phyloP scores from a whole-genome alignment of 2,329 filamentous ascomycete genomes.

The Trichoderma asperellum region DNA sequence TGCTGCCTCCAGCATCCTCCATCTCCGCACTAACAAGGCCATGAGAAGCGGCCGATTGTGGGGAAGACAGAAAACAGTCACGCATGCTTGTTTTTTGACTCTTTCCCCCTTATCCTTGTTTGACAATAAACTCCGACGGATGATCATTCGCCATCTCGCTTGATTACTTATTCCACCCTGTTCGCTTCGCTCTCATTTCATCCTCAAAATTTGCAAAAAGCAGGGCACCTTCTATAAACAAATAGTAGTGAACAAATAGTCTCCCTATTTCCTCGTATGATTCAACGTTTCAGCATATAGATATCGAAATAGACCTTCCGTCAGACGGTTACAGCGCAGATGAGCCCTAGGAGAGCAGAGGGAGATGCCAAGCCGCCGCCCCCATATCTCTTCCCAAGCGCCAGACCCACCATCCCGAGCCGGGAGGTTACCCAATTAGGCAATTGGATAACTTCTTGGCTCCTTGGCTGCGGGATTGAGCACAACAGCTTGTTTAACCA shows the following conservation, averaged over 20 bases:
- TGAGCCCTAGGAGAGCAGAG: constrained; percentile 11
- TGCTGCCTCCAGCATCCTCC: not conserved
- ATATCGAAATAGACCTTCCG: not conserved
- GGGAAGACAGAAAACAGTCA: constrained; percentile 23
- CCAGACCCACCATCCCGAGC: constrained; percentile 9
- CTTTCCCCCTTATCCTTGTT: not conserved
- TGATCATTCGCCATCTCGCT: not conserved
- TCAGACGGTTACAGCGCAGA: constrained; percentile 14
- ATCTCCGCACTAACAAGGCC: constrained; percentile 23
- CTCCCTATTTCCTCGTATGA: not conserved
- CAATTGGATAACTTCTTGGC: constrained; percentile 25
- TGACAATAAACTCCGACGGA: not conserved
- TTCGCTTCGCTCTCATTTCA: not conserved
- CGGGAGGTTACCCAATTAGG: constrained; percentile 19
- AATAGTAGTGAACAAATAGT: not conserved
- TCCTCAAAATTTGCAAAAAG: too few relatives aligned
- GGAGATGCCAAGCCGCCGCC: not conserved
- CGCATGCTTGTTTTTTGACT: constrained; percentile 15
- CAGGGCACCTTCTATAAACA: not conserved
- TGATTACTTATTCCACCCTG: not conserved
- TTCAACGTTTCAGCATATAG: not conserved
- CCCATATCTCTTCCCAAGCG: constrained; percentile 3
- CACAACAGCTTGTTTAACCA: not conserved
- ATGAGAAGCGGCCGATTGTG: constrained; percentile 14
- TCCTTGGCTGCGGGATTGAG: not conserved